phyloP scores from a whole-genome alignment of 2,329 filamentous ascomycete species.

The Colletotrichum sp. region DNA sequence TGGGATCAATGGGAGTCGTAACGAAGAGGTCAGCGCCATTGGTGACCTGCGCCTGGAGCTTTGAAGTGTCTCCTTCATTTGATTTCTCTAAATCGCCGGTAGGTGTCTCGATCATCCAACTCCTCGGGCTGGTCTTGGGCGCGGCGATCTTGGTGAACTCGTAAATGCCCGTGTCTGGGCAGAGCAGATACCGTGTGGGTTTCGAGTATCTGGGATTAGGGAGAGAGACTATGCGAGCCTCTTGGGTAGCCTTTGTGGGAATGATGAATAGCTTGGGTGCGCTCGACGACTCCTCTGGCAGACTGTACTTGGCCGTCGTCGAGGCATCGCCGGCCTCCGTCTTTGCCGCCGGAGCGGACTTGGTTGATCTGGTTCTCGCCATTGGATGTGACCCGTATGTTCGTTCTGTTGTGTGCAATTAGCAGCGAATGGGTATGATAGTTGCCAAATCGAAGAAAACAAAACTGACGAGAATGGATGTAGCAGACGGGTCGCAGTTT shows the following conservation, averaged over 20 bases:
- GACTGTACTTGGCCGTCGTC: conserved; percentile 38
- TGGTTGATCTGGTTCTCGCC: conserved; percentile 54
- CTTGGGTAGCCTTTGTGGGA: conserved; percentile 55
- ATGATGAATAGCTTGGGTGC: conserved; percentile 65
- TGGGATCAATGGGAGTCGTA: conserved; percentile 80
- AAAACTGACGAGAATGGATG: neutral
- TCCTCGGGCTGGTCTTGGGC: conserved; percentile 58
- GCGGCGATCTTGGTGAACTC: conserved; percentile 65
- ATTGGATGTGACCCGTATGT: conserved; percentile 32
- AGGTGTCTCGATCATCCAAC: conserved; percentile 61
- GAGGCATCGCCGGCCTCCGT: conserved; percentile 27
- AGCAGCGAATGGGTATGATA: neutral
- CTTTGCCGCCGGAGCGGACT: conserved; percentile 36
- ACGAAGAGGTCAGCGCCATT: conserved; percentile 78
- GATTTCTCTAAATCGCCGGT: conserved; percentile 21
- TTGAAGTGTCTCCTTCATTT: conserved; percentile 17
- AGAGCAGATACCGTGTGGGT: conserved; percentile 65
- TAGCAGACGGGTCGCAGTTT: neutral
- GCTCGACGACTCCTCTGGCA: conserved; percentile 43
- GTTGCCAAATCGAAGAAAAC: neutral
- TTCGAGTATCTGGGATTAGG: conserved; percentile 61
- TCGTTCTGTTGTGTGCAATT: neutral
- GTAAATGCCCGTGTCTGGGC: conserved; percentile 65
- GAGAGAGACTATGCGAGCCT: conserved; percentile 63
- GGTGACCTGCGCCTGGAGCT: conserved; percentile 45